Evolutionary conservation across 2,329 filamentous ascomycete species (phyloP).

Genomic region (Colletotrichum ledebouriae): DNA sequence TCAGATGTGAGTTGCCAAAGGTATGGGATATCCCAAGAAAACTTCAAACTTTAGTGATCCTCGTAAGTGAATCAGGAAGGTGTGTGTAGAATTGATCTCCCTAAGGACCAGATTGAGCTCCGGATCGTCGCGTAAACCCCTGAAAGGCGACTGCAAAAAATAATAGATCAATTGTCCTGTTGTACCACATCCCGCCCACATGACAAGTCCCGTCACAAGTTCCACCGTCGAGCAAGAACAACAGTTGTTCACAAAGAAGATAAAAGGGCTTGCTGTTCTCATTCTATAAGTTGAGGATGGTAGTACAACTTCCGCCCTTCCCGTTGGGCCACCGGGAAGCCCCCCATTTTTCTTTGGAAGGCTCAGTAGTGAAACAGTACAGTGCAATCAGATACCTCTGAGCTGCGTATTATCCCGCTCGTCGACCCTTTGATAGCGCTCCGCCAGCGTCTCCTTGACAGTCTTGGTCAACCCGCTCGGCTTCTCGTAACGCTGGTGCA

Average conservation of each 20-base stretch:
- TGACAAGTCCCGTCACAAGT: neutral
- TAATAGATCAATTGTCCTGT: neutral
- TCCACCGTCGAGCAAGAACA: neutral
- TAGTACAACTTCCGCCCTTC: slow-evolving; percentile 30
- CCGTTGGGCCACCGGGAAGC: neutral
- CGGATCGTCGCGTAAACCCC: slow-evolving; percentile 22
- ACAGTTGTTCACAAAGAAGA: slow-evolving; percentile 18
- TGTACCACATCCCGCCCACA: slow-evolving; percentile 16
- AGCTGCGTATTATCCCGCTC: slow-evolving; percentile 60
- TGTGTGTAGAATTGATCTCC: too few species aligned
- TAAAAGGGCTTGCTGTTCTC: slow-evolving; percentile 34
- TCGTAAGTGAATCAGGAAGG: too few species aligned
- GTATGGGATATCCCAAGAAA: too few species aligned
- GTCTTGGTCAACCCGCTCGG: slow-evolving; percentile 59
- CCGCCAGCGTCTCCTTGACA: slow-evolving; percentile 66
- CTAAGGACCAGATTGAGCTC: neutral
- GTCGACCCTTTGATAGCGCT: slow-evolving; percentile 66
- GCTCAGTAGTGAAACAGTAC: neutral
- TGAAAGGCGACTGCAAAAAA: slow-evolving; percentile 4
- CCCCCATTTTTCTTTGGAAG: neutral
- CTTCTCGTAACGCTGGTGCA: slow-evolving; percentile 65
- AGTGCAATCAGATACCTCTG: slow-evolving; percentile 49
- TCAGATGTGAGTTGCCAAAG: too few species aligned
- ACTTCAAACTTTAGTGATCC: too few species aligned
- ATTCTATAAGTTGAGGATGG: slow-evolving; percentile 38